Evolutionary conservation across 2,329 filamentous ascomycete genomes (phyloP), one percentile per base, ranked within the genome.

Genomic region (Neofusicoccum cordaticola): DNA sequence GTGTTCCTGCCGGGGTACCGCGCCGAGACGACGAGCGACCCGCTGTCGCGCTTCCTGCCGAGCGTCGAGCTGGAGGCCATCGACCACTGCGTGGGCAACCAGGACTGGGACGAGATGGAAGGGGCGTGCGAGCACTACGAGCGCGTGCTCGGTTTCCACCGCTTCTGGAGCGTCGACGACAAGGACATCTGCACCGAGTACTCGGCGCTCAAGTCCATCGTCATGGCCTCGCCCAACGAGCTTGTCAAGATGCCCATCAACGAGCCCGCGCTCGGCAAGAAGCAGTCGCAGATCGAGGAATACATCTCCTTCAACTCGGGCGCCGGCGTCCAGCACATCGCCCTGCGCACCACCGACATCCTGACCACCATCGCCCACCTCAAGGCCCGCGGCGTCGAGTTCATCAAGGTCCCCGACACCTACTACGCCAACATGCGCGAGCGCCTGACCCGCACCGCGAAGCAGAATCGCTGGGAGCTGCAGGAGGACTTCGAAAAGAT

Each of bases 221-320:
- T 97, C 74, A 97, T 97, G 93, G 87, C 86, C 47, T 92, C 89
- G 4, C 87, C 88, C 66, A 92, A 93, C 81, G 90, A 94, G 65
- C 77, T 90, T 4, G 92, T 97, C 79, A 97, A 97, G 82, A 97
- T 97, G 93, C 94, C 94, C 72, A 96, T 98, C 85, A 97, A 97
- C 82, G 93, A 97, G 81, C 94, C 94, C 1, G 94, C 94, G 0
- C 82, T 86, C 1, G 94, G 93, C 66, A 95, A 95, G 82, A 94
- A 92, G 80, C 91, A 92, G 78, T 92, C 88, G 11, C 94, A 98
- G 80, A 97, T 98, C 71, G 93, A 97, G 78, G 94, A 97, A 65
- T 83, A 82, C 65, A 88, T 97, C 69, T 84, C 91, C 75, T 97
- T 95, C 83, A 96, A 97, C 82, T 87, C 89, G 58, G 94, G 94